Evolutionary conservation across 2,329 filamentous ascomycete species (phyloP).

Genomic region (Fusarium oxysporum): DNA sequence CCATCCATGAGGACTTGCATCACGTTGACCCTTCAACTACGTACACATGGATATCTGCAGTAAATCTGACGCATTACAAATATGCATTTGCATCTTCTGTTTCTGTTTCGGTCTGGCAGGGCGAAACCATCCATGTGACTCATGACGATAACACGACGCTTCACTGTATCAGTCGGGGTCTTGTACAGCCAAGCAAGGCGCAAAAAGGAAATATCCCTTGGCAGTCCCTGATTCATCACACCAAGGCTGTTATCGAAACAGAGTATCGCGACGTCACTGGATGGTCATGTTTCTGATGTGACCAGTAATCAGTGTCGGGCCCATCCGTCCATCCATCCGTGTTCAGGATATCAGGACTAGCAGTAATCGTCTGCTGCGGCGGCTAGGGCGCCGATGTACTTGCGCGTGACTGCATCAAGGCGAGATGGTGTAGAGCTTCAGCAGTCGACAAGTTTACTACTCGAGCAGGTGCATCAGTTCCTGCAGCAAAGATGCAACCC

Average conservation of each 20-base stretch:
- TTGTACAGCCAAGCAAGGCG: constrained; percentile 20
- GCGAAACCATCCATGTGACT: constrained; percentile 28
- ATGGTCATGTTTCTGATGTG: constrained; percentile 20
- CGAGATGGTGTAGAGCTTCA: constrained; percentile 39
- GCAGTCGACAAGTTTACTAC: constrained; percentile 27
- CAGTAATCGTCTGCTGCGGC: constrained; percentile 8
- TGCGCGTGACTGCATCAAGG: constrained; percentile 24
- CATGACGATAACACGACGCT: constrained; percentile 27
- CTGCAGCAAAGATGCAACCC: constrained; percentile 39
- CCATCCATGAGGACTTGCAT: constrained; percentile 26
- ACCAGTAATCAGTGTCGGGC: constrained; percentile 24
- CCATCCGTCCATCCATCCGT: constrained; percentile 26
- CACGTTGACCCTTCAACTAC: constrained; percentile 29
- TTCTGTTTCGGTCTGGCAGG: constrained; percentile 18
- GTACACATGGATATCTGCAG: not conserved
- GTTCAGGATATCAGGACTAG: constrained; percentile 9
- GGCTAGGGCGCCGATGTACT: constrained; percentile 25
- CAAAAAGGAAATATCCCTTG: constrained; percentile 30
- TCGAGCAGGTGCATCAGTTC: constrained; percentile 35
- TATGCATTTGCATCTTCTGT: not conserved
- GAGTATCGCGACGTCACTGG: constrained; percentile 36
- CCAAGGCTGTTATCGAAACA: constrained; percentile 23
- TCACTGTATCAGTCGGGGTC: not conserved
- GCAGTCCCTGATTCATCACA: constrained; percentile 18
- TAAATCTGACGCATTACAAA: constrained; percentile 15